Conservation (phyloP, 768 basidiomycete genomes). For the Coprinopsis marcescibilis region DNA sequence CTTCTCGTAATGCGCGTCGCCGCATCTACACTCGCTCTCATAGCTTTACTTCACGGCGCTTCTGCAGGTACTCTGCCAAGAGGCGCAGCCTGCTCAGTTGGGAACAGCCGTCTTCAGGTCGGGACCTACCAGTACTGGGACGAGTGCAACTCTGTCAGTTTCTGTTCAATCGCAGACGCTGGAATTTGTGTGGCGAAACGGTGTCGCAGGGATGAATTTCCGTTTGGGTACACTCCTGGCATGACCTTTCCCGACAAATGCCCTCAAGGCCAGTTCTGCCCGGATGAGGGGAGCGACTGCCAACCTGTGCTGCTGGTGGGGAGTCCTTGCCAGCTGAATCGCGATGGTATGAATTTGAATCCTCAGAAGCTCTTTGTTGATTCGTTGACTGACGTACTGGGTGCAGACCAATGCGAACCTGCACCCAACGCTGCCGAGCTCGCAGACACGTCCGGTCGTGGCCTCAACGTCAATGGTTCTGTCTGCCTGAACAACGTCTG, state of each 20-base stretch:
- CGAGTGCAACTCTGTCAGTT: constrained; percentile 70
- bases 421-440: constrained; percentile 63
- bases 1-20: constrained; percentile 17
- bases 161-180: constrained; percentile 47
- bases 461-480: constrained; percentile 75
- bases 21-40: constrained; percentile 52
- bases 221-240: constrained; percentile 55
- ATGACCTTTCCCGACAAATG: constrained; percentile 56
- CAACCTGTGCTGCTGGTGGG: constrained; percentile 52
- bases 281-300: constrained; percentile 76
- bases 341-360: constrained; percentile 55
- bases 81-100: constrained; percentile 43
- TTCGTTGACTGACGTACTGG: neutral
- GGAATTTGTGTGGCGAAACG: constrained; percentile 56
- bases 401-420: constrained; percentile 66
- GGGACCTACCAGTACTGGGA: constrained; percentile 78
- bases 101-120: constrained; percentile 61
- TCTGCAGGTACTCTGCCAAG: constrained; percentile 42
- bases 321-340: constrained; percentile 76
- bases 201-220: constrained; percentile 73
- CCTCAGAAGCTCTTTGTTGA: neutral
- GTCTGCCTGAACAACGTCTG: constrained; percentile 80
- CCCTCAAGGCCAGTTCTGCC: constrained; percentile 62
- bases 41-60: constrained; percentile 33
- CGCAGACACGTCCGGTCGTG: constrained; percentile 56